phyloP scores from a whole-genome alignment of 352 stramenopile species.

The Globisporangium irregulare region DNA sequence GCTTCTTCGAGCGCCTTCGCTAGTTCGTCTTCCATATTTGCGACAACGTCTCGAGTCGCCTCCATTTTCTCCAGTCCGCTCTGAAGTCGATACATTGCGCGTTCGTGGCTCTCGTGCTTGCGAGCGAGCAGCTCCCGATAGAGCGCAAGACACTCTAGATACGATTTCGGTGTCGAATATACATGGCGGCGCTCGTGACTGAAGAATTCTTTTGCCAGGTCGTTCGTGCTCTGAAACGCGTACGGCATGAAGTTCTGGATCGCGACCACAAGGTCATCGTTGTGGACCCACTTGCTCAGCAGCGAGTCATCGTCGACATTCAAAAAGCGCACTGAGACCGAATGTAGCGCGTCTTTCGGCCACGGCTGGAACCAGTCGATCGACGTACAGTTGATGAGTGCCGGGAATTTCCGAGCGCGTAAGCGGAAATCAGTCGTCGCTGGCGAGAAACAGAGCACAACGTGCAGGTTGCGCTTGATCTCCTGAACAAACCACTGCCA shows the following conservation, averaged over 20 bases:
- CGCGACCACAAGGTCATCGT: conserved; percentile 50
- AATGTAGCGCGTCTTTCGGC: conserved; percentile 90
- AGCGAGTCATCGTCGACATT: conserved; percentile 28
- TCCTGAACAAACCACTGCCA: conserved; percentile 92
- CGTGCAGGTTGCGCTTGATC: conserved; percentile 92
- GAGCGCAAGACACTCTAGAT: conserved; percentile 89
- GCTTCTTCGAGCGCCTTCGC: conserved; percentile 88
- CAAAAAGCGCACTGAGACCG: conserved; percentile 86
- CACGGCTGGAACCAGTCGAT: conserved; percentile 95
- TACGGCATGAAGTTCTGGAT: conserved; percentile 93
- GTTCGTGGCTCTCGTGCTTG: conserved; percentile 54
- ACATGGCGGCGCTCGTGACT: conserved; percentile 77
- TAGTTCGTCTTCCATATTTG: conserved; percentile 91
- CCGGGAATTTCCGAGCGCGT: conserved; percentile 91
- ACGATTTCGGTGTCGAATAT: conserved; percentile 94
- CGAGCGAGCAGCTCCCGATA: conserved; percentile 77
- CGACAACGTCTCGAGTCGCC: conserved; percentile 85
- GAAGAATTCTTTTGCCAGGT: conserved; percentile 77
- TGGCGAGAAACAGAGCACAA: conserved; percentile 93
- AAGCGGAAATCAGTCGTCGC: conserved; percentile 87
- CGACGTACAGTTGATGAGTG: conserved; percentile 91
- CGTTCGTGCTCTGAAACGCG: conserved; percentile 92
- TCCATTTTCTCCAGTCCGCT: conserved; percentile 90
- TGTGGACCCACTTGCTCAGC: conserved; percentile 20
- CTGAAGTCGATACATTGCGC: conserved; percentile 79